Evolutionary conservation across 2,329 filamentous ascomycete genomes (phyloP), one percentile per base, ranked within the genome.

Genomic region (Atkinsonella texensis): DNA sequence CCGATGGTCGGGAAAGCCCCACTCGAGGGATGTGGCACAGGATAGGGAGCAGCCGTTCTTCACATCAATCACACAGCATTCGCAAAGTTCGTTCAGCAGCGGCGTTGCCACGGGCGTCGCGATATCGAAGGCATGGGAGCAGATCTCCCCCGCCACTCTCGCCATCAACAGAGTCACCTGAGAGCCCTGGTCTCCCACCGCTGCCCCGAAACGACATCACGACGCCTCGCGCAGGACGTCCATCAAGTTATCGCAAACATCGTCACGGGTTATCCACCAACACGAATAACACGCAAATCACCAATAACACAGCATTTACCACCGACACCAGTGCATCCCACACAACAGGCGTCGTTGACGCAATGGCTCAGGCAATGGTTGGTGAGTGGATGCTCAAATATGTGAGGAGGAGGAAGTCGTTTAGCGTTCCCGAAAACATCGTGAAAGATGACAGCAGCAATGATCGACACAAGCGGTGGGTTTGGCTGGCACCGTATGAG

Each of bases 371-470:
- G 63, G 94, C 91, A 0, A 98, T 98, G 93, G 89, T 98, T 32
- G 93, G 93, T 39, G 93, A 97, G 62, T 93, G 88, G 86, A 91
- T 94, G 87, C 90, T 84, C 74, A 94, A 94, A 68, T 93, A 94
- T 62, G 85, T 91, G 35, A 79, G 87, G 49, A 80, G 87, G 65
- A 81, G 91, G 57, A 96, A 90, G 70, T 94, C 91, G 0, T 97
- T 98, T 64, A 89, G 89, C 18, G 81, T 91, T 50, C 71, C 78
- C 3, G 87, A 90, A 44, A 75, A 73, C 23, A 80, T 75, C 54
- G 76, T 77, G 38, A 81, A 81, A 56, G 83, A 89, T 62, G 81
- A 86, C 56, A 84, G 75, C 56, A 83, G 87, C 67, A 83, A 81
- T 56, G 83, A 85, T 57, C 85, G 93, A 32, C 93, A 98, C 66